Evolutionary conservation across 108 stramenopile genomes (phyloP).

Genomic region (Cyclostephanos tholiformis): DNA sequence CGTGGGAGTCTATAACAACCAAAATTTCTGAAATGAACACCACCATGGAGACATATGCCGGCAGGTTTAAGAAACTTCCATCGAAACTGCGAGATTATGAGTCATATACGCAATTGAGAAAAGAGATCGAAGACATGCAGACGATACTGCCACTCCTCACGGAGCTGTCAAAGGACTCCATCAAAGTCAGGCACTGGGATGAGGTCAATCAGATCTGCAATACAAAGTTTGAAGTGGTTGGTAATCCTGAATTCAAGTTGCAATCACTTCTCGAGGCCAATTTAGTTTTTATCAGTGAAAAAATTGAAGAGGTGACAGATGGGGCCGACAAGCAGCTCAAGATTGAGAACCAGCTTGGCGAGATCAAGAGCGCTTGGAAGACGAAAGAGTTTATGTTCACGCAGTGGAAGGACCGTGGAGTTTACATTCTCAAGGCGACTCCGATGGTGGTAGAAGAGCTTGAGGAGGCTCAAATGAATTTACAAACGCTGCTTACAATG

Average conservation of each 20-base stretch:
- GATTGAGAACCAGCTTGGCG: slow-evolving; percentile 77
- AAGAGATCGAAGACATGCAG: slow-evolving; percentile 89
- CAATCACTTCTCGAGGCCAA: slow-evolving; percentile 64
- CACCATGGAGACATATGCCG: slow-evolving; percentile 79
- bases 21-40: slow-evolving; percentile 79
- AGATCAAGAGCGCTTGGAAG: slow-evolving; percentile 78
- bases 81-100: slow-evolving; percentile 83
- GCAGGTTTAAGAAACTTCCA: slow-evolving; percentile 86
- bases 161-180: slow-evolving; percentile 85
- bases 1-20: slow-evolving; percentile 70
- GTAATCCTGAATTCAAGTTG: slow-evolving; percentile 79
- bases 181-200: slow-evolving; percentile 88
- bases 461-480: slow-evolving; percentile 89
- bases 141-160: slow-evolving; percentile 79
- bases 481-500: slow-evolving; percentile 91
- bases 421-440: slow-evolving; percentile 81
- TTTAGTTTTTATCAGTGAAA: slow-evolving; percentile 58
- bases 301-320: slow-evolving; percentile 89
- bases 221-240: slow-evolving; percentile 68
- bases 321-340: slow-evolving; percentile 90
- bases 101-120: slow-evolving; percentile 75
- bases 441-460: slow-evolving; percentile 86
- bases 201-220: slow-evolving; percentile 77
- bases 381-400: slow-evolving; percentile 68
- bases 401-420: slow-evolving; percentile 84